phyloP scores from a whole-genome alignment of 148 eudicot species.

The Rhododendron kiyosumense region DNA sequence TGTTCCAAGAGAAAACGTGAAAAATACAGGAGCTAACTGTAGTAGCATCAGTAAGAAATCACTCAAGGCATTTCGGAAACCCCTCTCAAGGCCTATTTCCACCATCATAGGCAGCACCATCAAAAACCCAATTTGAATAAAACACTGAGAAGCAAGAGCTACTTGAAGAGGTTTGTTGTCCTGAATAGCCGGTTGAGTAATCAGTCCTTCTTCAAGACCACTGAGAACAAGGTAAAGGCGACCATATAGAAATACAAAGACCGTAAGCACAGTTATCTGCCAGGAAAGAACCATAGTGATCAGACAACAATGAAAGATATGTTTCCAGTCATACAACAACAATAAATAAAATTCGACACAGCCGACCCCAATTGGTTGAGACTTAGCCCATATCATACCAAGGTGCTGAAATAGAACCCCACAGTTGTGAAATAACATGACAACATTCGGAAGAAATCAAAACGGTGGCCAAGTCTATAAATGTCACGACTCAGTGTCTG shows the following conservation, averaged over 20 bases:
- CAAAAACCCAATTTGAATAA: constrained; percentile 60
- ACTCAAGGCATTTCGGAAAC: constrained; percentile 53
- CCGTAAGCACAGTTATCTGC: constrained; percentile 60
- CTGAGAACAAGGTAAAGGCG: constrained; percentile 70
- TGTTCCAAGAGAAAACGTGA: constrained; percentile 73
- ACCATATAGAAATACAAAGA: constrained; percentile 62
- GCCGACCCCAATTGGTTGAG: background rate
- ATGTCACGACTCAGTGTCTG: constrained; percentile 67
- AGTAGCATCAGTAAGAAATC: constrained; percentile 65
- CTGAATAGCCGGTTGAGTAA: constrained; percentile 30
- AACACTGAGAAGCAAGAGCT: constrained; percentile 67
- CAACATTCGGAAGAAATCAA: constrained; percentile 71
- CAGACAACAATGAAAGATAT: background rate
- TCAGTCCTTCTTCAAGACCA: constrained; percentile 59
- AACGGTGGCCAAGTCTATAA: constrained; percentile 66
- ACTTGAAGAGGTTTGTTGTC: constrained; percentile 62
- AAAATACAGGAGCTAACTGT: constrained; percentile 66
- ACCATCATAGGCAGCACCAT: constrained; percentile 80
- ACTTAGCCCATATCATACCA: constrained; percentile 30
- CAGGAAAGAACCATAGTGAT: constrained; percentile 15
- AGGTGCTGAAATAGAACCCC: constrained; percentile 57
- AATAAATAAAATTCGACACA: background rate
- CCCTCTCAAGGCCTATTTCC: constrained; percentile 70
- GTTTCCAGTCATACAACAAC: background rate
- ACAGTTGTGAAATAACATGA: constrained; percentile 60